Conservation (phyloP, 2,329 filamentous ascomycete species). For the Cladosporium sp. region DNA sequence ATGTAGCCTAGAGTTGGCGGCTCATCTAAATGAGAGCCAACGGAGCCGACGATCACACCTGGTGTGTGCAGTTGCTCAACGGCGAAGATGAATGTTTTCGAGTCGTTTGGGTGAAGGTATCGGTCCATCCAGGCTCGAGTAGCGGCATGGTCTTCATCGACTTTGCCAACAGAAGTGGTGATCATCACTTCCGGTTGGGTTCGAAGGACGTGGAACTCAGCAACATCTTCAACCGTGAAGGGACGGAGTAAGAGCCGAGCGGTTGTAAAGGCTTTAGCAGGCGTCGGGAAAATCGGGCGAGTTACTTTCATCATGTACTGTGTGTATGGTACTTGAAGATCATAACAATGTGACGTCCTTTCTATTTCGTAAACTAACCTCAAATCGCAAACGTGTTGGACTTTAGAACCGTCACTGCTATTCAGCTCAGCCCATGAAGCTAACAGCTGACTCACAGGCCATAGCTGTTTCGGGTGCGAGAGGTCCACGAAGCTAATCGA, state of each 20-base stretch:
- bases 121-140: conserved; percentile 9
- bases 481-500: neutral
- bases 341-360: neutral
- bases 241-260: conserved; percentile 2
- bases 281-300: neutral
- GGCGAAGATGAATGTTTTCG: conserved; percentile 2
- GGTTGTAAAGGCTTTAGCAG: neutral
- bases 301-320: neutral
- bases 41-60: neutral
- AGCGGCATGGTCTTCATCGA: neutral
- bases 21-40: neutral
- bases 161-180: neutral
- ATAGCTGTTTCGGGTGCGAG: neutral
- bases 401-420: neutral
- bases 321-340: neutral
- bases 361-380: neutral
- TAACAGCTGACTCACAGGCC: neutral
- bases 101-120: conserved; percentile 4
- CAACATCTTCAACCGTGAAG: neutral
- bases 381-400: neutral
- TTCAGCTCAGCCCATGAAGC: neutral
- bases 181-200: conserved; percentile 14
- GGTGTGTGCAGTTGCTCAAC: neutral
- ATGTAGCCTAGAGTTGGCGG: conserved; percentile 6
- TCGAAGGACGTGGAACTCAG: conserved; percentile 6